phyloP scores from a whole-genome alignment of 805 yeast genomes.

The Kodamaea kakaduensis region DNA sequence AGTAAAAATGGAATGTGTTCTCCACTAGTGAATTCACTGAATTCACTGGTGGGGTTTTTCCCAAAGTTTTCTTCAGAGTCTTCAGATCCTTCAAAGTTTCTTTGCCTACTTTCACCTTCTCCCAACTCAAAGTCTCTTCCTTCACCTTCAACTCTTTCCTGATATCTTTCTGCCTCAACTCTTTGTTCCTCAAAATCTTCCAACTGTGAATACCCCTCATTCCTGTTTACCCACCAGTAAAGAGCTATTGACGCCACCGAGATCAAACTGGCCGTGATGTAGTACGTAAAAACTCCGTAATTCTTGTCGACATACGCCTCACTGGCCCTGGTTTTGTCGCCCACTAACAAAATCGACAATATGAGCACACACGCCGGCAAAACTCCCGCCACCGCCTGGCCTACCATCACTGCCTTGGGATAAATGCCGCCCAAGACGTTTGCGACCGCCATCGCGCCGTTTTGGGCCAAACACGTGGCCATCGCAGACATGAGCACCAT shows the following conservation, averaged over 20 bases:
- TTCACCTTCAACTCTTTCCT: not conserved
- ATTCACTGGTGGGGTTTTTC: conserved; percentile 15
- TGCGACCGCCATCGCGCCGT: conserved; percentile 84
- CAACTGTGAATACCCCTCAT: conserved; percentile 10
- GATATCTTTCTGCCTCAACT: conserved; percentile 1
- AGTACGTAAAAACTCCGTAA: conserved; percentile 42
- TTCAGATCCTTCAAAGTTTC: not conserved
- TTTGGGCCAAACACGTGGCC: conserved; percentile 82
- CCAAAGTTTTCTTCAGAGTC: conserved; percentile 2
- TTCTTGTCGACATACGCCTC: conserved; percentile 30
- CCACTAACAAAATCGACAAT: conserved; percentile 45
- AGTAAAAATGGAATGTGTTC: conserved; percentile 54
- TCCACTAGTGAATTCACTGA: too few relatives aligned
- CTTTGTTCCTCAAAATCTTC: conserved; percentile 4
- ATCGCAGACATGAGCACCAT: conserved; percentile 63
- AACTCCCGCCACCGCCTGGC: conserved; percentile 93
- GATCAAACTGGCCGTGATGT: conserved; percentile 49
- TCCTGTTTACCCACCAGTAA: conserved; percentile 31
- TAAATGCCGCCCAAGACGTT: conserved; percentile 70
- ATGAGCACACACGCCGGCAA: conserved; percentile 74
- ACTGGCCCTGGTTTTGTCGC: conserved; percentile 18
- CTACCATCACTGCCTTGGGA: conserved; percentile 90
- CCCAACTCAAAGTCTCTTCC: not conserved
- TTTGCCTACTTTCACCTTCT: not conserved
- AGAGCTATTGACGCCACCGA: conserved; percentile 40